These are phyloP conservation scores for Escovopsis sp. DNA, from an alignment of 2,329 filamentous ascomycete genomes.

Conservation along the genomic window DNA sequence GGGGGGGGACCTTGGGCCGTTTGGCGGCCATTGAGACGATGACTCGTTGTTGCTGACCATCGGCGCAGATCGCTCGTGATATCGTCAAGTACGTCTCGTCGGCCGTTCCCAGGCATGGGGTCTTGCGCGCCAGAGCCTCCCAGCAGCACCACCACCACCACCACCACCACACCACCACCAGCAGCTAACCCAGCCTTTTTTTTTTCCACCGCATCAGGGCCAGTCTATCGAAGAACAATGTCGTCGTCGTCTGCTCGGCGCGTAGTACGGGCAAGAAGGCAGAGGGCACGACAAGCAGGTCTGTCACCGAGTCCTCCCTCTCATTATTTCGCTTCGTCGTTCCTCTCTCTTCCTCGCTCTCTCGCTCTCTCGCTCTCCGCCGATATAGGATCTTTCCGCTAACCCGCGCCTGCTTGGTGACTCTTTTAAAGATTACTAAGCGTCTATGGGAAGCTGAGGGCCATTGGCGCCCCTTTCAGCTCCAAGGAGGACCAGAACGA, in stretches of 20 bases:
- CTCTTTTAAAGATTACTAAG: slow-evolving; percentile 39
- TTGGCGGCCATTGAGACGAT: neutral
- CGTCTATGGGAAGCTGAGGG: slow-evolving; percentile 42
- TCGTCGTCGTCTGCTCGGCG: slow-evolving; percentile 91
- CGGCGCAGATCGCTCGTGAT: slow-evolving; percentile 25
- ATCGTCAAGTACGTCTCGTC: slow-evolving; percentile 24
- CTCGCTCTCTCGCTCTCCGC: too few species aligned
- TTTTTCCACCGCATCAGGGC: slow-evolving; percentile 12
- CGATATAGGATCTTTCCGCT: neutral
- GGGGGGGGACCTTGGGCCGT: too few species aligned
- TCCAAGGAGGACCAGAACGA: slow-evolving; percentile 36
- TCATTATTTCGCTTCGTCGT: too few species aligned
- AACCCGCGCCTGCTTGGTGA: neutral
- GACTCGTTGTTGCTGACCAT: slow-evolving; percentile 1
- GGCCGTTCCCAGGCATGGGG: neutral
- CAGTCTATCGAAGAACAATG: slow-evolving; percentile 50
- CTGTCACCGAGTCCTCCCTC: slow-evolving; percentile 26
- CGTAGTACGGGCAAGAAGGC: slow-evolving; percentile 88
- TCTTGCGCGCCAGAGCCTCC: neutral
- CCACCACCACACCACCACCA: too few species aligned
- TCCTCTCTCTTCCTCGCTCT: too few species aligned
- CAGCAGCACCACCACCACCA: too few species aligned
- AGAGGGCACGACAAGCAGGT: slow-evolving; percentile 91
- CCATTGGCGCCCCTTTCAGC: slow-evolving; percentile 37
- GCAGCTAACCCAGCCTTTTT: neutral